Base-by-base conservation (phyloP, 2,329 filamentous ascomycete species). In the Dactylonectria estremocensis region DNA sequence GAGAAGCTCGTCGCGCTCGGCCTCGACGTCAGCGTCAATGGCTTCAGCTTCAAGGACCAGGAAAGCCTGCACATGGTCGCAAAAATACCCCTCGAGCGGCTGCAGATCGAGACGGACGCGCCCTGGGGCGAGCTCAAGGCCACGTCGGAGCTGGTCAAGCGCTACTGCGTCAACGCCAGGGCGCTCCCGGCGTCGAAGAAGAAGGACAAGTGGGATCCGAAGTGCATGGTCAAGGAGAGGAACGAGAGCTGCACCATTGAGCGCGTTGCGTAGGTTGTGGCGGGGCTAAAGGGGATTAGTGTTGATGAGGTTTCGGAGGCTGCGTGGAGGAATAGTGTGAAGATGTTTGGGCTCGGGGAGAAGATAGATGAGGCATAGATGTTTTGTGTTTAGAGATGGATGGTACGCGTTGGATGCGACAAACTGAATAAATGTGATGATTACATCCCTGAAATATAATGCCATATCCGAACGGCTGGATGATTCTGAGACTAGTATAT, bases 241-340 rank as follows among this genome's bases (percentile, higher is more conserved):
- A 87, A 87, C 67, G 85, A 88, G 71, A 87, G 85, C 54, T 87
- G 85, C 68, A 77, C 75, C 0, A 84, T 88, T 13, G 82, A 82
- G 46, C 77, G 81, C 52, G 84, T 88, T 37, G 85, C 83, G 0
- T 76, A 81, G 55, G 76, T 86, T 1, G 84, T 87, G 5, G 85
- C 85, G 2, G 85, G 85, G 8, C 61, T 88, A 56, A 86, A 84
- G 66, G 84, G 81, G 0, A 46, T 83, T 2, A 48, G 69, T 2
- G 78, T 86, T 0, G 80, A 85, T 20, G 81, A 86, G 53, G 80
- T 87, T 24, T 80, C 79, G 0, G 74, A 81, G 9, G 80, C 78
- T 11, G 80, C 80, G 2, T 81, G 79, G 79, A 70, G 43, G 48
- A 82, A 82, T 40, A 81, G 80, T 8, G 63, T 77, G 1, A 67